Evolutionary conservation across 371 early-diverging fungal genomes (phyloP), one percentile per base, ranked within the genome.

Genomic region (Conidiobolus incongruus): DNA sequence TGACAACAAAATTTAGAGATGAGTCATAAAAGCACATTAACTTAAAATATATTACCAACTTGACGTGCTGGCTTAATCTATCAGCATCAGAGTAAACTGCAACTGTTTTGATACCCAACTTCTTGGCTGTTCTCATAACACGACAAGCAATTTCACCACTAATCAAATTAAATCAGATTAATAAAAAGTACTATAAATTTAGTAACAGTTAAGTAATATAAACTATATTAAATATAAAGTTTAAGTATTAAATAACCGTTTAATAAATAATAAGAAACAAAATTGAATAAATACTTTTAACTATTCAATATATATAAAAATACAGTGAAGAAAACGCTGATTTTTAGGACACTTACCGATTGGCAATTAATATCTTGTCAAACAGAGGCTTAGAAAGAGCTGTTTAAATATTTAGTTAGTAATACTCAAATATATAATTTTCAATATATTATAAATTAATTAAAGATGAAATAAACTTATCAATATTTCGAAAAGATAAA

Each of bases 71-170:
- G 7, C 88, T 66, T 49, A 87, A 52, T 13, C 63, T 66, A 60
- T 95, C 96, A 7, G 89, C 82, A 45, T 91, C 92, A 49, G 83
- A 81, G 61, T 91, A 93, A 15, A 95, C 81, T 4, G 94, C 88
- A 2, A 93, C 94, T 6, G 92, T 87, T 59, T 84, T 77, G 67
- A 95, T 83, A 42, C 93, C 93, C 44, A 95, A 65, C 48, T 75
- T 67, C 47, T 79, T 77, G 28, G 88, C 86, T 4, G 88, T 84
- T 20, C 68, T 62, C 62, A 83, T 81, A 19, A 87, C 78, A 43
- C 88, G 77, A 55, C 75, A 75, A n/a, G 87, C 87, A 44, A 87
- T 84, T 54, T 87, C 87, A 49, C 87, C 87, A 47, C 76, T 72
- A 44, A 23, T 20, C 15, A 29, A 10, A 35, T 16, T 17, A 21